A percentile compares a stretch with the other conserved stretches of the same genome.
Conservation (phyloP, 2,329 filamentous ascomycete genomes). For the Ophiostoma pallidulum region DNA sequence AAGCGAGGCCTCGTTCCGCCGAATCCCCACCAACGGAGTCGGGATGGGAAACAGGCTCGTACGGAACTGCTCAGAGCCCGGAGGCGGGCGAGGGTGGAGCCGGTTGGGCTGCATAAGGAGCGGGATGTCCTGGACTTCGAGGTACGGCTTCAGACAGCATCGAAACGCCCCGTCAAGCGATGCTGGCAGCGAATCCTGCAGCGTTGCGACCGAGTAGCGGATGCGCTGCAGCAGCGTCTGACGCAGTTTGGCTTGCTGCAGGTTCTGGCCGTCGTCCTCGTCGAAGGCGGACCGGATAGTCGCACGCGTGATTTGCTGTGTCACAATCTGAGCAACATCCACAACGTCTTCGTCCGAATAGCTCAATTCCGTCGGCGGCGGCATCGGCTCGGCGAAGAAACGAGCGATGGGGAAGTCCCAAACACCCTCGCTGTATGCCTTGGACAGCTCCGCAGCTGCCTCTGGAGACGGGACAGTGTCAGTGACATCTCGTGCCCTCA, state of each 20-base stretch:
- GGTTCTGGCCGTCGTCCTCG: constrained; percentile 30
- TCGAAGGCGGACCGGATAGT: constrained; percentile 13
- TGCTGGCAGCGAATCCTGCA: constrained; percentile 35
- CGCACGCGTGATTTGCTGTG: constrained; percentile 50
- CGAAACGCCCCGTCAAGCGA: constrained; percentile 33
- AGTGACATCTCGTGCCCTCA: constrained; percentile 32
- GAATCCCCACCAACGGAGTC: constrained; percentile 62
- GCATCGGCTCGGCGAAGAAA: constrained; percentile 52
- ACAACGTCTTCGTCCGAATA: constrained; percentile 52
- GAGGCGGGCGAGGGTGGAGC: constrained; percentile 38
- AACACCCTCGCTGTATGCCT: constrained; percentile 37
- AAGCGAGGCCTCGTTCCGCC: constrained; percentile 57
- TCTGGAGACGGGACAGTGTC: constrained; percentile 32
- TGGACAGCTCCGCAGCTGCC: constrained; percentile 39
- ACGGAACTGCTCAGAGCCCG: constrained; percentile 38
- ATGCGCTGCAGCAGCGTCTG: constrained; percentile 34
- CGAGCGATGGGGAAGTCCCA: constrained; percentile 42
- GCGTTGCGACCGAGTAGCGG: constrained; percentile 40
- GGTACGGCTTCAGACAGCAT: constrained; percentile 38
- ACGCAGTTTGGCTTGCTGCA: constrained; percentile 22
- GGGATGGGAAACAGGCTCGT: constrained; percentile 53
- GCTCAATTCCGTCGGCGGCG: constrained; percentile 35
- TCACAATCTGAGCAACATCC: constrained; percentile 60
- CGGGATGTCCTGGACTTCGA: constrained; percentile 50
- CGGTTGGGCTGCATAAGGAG: constrained; percentile 42